Percentiles rank a stretch among this genome's conserved stretches.
Conservation (phyloP, 768 basidiomycete species). For the Macrocybe gigantea region DNA sequence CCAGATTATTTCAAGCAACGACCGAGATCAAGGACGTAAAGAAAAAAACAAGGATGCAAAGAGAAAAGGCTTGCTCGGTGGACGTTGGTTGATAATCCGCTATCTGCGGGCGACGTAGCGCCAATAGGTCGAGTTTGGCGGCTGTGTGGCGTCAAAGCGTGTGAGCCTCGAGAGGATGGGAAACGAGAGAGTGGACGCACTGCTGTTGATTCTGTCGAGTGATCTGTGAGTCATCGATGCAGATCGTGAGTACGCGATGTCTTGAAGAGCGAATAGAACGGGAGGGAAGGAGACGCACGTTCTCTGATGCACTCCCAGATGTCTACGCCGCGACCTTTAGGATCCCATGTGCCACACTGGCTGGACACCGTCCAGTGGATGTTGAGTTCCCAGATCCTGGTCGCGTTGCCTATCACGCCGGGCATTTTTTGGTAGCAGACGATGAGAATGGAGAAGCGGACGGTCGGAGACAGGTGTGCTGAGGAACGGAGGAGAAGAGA, state of each 20-base stretch:
- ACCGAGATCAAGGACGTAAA: not conserved
- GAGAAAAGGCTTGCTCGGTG: no score
- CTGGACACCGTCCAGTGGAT: slow-evolving; percentile 58
- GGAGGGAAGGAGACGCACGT: slow-evolving; percentile 39
- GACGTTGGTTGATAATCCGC: not conserved
- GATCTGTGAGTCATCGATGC: slow-evolving; percentile 33
- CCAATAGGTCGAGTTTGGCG: slow-evolving; percentile 42
- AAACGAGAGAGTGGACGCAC: slow-evolving; percentile 13
- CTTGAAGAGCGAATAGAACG: slow-evolving; percentile 2
- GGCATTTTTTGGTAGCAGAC: no score
- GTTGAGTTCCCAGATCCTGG: slow-evolving; percentile 66
- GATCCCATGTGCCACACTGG: slow-evolving; percentile 72
- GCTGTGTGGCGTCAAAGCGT: slow-evolving; percentile 12
- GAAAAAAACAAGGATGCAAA: not conserved
- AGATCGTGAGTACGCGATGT: not conserved
- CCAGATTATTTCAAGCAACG: not conserved
- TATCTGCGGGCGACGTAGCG: slow-evolving; percentile 42
- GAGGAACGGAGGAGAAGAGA: no score
- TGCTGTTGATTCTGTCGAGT: slow-evolving; percentile 50
- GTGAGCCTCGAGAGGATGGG: slow-evolving; percentile 3
- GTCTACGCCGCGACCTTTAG: slow-evolving; percentile 59
- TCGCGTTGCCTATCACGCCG: slow-evolving; percentile 56
- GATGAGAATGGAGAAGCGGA: no score
- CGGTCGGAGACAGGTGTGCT: no score
- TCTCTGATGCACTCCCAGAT: slow-evolving; percentile 71